phyloP scores from a whole-genome alignment of 1,284 basidiomycete genomes.

The Ustilago cynodontis region DNA sequence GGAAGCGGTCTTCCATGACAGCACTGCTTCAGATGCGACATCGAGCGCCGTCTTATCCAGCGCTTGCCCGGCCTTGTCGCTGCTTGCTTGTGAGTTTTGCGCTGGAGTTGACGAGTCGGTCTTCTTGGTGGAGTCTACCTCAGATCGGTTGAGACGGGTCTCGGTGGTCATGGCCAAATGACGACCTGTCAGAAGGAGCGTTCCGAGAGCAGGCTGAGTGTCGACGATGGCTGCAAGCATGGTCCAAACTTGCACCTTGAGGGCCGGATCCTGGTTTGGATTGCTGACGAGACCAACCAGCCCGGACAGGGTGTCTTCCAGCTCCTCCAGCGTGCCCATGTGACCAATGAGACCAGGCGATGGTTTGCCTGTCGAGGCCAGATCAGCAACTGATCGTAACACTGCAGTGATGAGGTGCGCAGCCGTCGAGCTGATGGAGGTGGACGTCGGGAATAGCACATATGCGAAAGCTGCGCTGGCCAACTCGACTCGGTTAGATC shows the following conservation, averaged over 20 bases:
- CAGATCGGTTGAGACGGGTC: slow-evolving; percentile 39
- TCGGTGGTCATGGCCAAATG: slow-evolving; percentile 71
- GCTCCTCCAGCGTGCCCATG: slow-evolving; percentile 67
- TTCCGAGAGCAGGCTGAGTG: slow-evolving; percentile 87
- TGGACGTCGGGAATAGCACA: slow-evolving; percentile 46
- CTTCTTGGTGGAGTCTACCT: slow-evolving; percentile 57
- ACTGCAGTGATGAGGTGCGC: slow-evolving; percentile 57
- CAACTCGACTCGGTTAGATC: slow-evolving; percentile 48
- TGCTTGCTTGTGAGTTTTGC: slow-evolving; percentile 19
- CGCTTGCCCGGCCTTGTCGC: slow-evolving; percentile 32
- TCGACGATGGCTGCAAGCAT: slow-evolving; percentile 85
- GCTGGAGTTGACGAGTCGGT: slow-evolving; percentile 26
- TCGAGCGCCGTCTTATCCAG: slow-evolving; percentile 66
- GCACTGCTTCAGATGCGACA: slow-evolving; percentile 77
- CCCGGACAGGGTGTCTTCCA: slow-evolving; percentile 54
- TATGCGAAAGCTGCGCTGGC: slow-evolving; percentile 51
- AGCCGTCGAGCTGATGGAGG: slow-evolving; percentile 53
- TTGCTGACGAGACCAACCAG: slow-evolving; percentile 61
- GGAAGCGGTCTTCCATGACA: slow-evolving; percentile 77
- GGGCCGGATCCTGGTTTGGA: slow-evolving; percentile 77
- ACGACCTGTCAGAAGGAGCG: slow-evolving; percentile 82
- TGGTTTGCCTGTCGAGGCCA: slow-evolving; percentile 22
- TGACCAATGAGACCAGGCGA: slow-evolving; percentile 57
- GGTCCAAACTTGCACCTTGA: slow-evolving; percentile 82
- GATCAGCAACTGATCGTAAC: slow-evolving; percentile 44